phyloP scores from a whole-genome alignment of 768 basidiomycete genomes.

The Boletus rubescentipes region DNA sequence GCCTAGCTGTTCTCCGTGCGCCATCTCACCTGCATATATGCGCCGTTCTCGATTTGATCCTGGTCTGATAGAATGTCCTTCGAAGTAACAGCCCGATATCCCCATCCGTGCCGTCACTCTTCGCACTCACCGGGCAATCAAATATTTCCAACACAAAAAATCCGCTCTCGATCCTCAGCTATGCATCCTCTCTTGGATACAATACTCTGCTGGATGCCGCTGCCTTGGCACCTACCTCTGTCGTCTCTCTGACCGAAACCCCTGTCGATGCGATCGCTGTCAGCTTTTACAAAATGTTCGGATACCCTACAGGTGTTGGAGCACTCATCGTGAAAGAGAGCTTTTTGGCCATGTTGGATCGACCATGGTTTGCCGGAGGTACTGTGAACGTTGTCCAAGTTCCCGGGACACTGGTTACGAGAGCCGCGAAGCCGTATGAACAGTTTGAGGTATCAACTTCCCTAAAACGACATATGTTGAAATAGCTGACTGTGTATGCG shows the following conservation, averaged over 20 bases:
- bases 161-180: conserved; percentile 58
- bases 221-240: conserved; percentile 71
- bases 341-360: conserved; percentile 57
- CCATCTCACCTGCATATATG: conserved; percentile 15
- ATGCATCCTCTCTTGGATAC: conserved; percentile 70
- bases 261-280: conserved; percentile 81
- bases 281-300: conserved; percentile 91
- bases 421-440: conserved; percentile 58
- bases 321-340: conserved; percentile 73
- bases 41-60: conserved; percentile 8
- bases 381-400: conserved; percentile 83
- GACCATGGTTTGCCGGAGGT: conserved; percentile 86
- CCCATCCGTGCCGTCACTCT: conserved; percentile 48
- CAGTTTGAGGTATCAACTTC: conserved; percentile 65
- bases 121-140: conserved; percentile 77
- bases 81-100: conserved; percentile 46
- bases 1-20: not conserved
- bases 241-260: conserved; percentile 60
- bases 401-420: conserved; percentile 67
- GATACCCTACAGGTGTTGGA: conserved; percentile 83
- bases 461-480: not conserved
- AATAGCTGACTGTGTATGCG: conserved; percentile 10
- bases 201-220: conserved; percentile 79
- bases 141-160: conserved; percentile 80
- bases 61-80: conserved; percentile 54